These are phyloP conservation scores for Colletotrichum destructivum DNA, from an alignment of 2,329 filamentous ascomycete species.

Conservation along the genomic window DNA sequence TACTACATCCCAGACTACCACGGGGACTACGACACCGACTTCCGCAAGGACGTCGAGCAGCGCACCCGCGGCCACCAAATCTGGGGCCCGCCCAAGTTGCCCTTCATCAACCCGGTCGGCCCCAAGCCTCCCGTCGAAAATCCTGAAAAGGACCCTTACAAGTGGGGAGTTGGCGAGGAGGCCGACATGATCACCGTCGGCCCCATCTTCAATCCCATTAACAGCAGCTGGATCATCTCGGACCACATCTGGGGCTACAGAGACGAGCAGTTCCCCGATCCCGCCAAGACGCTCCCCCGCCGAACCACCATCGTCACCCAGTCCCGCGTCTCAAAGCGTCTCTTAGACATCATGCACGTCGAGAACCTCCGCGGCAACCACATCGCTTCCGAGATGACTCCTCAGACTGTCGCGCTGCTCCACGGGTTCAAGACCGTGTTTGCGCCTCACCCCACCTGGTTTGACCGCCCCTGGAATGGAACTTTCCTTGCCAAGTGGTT, in stretches of 20 bases:
- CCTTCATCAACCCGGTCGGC: slow-evolving; percentile 74
- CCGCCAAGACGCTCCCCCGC: slow-evolving; percentile 73
- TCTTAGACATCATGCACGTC: slow-evolving; percentile 83
- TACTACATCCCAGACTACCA: slow-evolving; percentile 81
- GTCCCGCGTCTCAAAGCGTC: slow-evolving; percentile 78
- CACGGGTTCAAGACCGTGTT: slow-evolving; percentile 86
- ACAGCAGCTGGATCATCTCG: slow-evolving; percentile 81
- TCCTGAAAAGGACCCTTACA: slow-evolving; percentile 75
- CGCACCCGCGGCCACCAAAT: slow-evolving; percentile 68
- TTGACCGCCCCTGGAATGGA: slow-evolving; percentile 80
- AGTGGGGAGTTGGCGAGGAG: slow-evolving; percentile 84
- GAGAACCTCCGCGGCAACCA: slow-evolving; percentile 82
- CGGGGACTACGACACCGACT: slow-evolving; percentile 77
- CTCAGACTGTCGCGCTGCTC: slow-evolving; percentile 79
- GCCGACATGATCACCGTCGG: slow-evolving; percentile 82
- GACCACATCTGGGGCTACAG: slow-evolving; percentile 79
- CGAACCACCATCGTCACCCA: slow-evolving; percentile 86
- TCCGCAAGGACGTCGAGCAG: slow-evolving; percentile 74
- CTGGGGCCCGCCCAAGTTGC: slow-evolving; percentile 76
- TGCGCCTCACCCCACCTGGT: slow-evolving; percentile 84
- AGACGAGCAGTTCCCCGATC: slow-evolving; percentile 63
- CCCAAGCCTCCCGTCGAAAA: slow-evolving; percentile 73
- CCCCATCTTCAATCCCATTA: slow-evolving; percentile 83
- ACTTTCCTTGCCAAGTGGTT: slow-evolving; percentile 70
- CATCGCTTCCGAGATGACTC: slow-evolving; percentile 86